Evolutionary conservation across 768 basidiomycete species (phyloP).

Genomic region (Ramaria sp.): DNA sequence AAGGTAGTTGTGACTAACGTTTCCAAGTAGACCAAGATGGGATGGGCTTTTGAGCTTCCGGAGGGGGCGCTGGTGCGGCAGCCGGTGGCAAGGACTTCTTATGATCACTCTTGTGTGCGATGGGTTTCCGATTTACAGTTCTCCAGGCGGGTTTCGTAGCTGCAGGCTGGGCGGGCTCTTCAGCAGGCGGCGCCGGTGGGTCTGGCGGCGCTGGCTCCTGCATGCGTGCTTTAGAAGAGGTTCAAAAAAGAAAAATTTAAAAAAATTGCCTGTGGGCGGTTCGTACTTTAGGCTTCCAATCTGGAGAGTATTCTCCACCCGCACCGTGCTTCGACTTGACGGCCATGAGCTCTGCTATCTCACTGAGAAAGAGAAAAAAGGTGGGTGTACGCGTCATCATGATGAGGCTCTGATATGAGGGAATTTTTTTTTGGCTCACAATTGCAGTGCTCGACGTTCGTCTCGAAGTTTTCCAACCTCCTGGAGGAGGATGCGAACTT

Average conservation of each 20-base stretch:
- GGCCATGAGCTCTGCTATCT: slow-evolving; percentile 14
- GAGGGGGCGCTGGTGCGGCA: slow-evolving; percentile 7
- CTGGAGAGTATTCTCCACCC: slow-evolving; percentile 11
- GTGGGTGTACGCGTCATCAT: neutral
- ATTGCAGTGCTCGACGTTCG: slow-evolving; percentile 45
- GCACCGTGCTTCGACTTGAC: slow-evolving; percentile 15
- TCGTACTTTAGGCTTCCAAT: slow-evolving; percentile 5
- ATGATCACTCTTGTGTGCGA: slow-evolving; percentile 6
- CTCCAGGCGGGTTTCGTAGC: slow-evolving; percentile 14
- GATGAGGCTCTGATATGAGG: neutral
- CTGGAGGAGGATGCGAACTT: slow-evolving; percentile 49
- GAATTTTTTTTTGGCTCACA: slow-evolving; percentile 22
- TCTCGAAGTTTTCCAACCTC: slow-evolving; percentile 53
- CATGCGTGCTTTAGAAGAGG: neutral
- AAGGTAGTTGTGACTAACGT: slow-evolving; percentile 53
- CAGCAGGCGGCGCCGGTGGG: slow-evolving; percentile 9
- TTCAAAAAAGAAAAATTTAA: neutral
- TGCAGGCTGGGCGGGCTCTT: slow-evolving; percentile 4
- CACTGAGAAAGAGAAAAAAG: neutral
- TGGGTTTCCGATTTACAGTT: slow-evolving; percentile 10
- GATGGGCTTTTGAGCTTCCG: neutral
- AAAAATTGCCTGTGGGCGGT: neutral
- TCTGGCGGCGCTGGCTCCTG: slow-evolving; percentile 7
- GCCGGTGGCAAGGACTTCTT: slow-evolving; percentile 12
- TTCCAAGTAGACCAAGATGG: slow-evolving; percentile 72